Evolutionary conservation across 2,329 filamentous ascomycete genomes (phyloP).

Genomic region (Sporothrix protearum): DNA sequence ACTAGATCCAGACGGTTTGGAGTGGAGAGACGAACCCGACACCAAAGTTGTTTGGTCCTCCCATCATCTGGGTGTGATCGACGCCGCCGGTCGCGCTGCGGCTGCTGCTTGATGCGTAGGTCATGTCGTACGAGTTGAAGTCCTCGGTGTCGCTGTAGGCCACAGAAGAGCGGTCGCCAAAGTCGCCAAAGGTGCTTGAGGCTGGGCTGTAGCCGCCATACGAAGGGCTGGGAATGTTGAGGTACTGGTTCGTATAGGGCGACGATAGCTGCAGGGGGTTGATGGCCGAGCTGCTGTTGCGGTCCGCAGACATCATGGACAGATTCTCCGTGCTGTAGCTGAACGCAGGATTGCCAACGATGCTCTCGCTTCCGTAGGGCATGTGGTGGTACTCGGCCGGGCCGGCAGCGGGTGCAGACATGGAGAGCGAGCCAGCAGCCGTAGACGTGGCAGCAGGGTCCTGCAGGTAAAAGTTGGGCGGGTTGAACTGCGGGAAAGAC

Average conservation of each 20-base stretch:
- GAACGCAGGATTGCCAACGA: conserved; percentile 50
- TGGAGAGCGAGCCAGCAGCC: conserved; percentile 37
- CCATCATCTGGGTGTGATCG: conserved; percentile 44
- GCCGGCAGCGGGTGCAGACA: conserved; percentile 39
- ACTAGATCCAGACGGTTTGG: conserved; percentile 59
- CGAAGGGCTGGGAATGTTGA: conserved; percentile 60
- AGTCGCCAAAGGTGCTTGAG: conserved; percentile 54
- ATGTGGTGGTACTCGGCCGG: conserved; percentile 41
- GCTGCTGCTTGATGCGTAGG: conserved; percentile 38
- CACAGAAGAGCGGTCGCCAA: conserved; percentile 45
- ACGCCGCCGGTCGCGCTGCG: conserved; percentile 30
- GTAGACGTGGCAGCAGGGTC: conserved; percentile 32
- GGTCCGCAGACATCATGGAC: conserved; percentile 51
- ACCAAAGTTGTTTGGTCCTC: conserved; percentile 47
- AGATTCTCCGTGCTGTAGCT: conserved; percentile 63
- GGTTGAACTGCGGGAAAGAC: conserved; percentile 59
- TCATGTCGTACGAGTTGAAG: conserved; percentile 49
- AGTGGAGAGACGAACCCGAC: conserved; percentile 62
- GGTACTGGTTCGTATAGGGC: conserved; percentile 55
- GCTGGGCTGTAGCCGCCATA: conserved; percentile 60
- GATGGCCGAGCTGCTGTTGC: conserved; percentile 44
- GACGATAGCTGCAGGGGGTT: conserved; percentile 57
- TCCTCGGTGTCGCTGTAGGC: conserved; percentile 62
- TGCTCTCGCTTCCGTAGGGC: conserved; percentile 44
- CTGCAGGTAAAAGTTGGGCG: conserved; percentile 51